phyloP scores from a whole-genome alignment of 163 green algal species.

The Volvox carteri region DNA sequence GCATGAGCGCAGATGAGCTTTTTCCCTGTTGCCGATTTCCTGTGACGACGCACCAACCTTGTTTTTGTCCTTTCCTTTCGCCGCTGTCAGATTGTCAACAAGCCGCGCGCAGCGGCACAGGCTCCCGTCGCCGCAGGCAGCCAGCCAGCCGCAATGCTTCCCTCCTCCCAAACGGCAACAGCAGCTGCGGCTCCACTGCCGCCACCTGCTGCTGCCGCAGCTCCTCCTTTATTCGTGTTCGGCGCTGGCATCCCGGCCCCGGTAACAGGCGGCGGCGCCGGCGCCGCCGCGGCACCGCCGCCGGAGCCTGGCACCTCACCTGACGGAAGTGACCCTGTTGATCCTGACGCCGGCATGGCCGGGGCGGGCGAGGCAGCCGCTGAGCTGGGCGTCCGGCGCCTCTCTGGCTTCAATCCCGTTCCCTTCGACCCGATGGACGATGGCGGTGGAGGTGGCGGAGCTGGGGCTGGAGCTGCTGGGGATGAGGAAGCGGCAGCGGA shows the following conservation, averaged over 20 bases:
- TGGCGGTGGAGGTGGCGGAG: not conserved
- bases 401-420: not conserved
- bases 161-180: no score
- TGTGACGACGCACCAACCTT: no score
- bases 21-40: no score
- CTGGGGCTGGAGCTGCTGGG: not conserved
- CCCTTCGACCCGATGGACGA: not conserved
- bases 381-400: not conserved
- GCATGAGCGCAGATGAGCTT: no score
- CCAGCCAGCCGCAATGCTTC: no score
- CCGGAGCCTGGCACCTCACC: not conserved
- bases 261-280: not conserved
- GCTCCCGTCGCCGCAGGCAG: not conserved
- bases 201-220: not conserved
- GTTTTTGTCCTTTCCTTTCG: no score
- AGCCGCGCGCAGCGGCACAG: not conserved
- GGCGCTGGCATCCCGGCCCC: not conserved
- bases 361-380: no score
- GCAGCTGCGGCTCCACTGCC: not conserved
- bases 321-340: not conserved
- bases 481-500: not conserved
- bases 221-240: constrained; percentile 8
- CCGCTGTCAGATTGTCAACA: constrained; percentile 34
- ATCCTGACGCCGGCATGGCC: not conserved
- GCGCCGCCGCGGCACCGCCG: not conserved